phyloP scores from a whole-genome alignment of 2,329 filamentous ascomycete genomes.

The Hypoxylon sp. region DNA sequence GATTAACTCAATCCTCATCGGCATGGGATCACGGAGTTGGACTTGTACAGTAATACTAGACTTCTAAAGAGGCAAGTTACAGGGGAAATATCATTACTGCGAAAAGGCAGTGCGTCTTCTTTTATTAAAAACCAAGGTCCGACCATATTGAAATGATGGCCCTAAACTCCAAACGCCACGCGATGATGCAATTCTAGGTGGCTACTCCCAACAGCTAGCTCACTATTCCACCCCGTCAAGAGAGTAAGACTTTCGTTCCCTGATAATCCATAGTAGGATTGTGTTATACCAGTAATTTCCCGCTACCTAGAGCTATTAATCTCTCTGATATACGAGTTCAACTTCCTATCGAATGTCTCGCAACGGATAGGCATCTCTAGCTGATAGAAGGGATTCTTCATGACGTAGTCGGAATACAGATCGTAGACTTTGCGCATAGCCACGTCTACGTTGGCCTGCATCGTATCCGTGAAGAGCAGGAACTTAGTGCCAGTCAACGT shows the following conservation, averaged over 20 bases:
- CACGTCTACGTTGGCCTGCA: conserved; percentile 88
- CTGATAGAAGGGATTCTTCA: conserved; percentile 99
- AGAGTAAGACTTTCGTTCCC: conserved; percentile 1
- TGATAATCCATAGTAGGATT: conserved; percentile 11
- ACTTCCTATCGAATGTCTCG: conserved; percentile 92
- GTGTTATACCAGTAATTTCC: conserved; percentile 6
- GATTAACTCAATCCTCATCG: conserved; percentile 22
- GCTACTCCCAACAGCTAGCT: conserved; percentile 6
- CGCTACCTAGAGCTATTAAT: conserved; percentile 73
- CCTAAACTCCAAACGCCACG: conserved; percentile 47
- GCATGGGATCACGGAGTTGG: conserved; percentile 46
- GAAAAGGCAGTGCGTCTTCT: conserved; percentile 13
- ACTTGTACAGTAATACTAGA: conserved; percentile 53
- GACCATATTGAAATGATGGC: conserved; percentile 19
- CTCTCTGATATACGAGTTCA: conserved; percentile 84
- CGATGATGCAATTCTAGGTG: conserved; percentile 40
- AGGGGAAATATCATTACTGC: conserved; percentile 36
- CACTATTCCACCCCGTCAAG: conserved; percentile 15
- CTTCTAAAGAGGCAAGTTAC: conserved; percentile 36
- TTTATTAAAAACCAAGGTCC: conserved; percentile 27
- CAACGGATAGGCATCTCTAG: conserved; percentile 97
- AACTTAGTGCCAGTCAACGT: conserved; percentile 97
- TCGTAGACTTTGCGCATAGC: conserved; percentile 92
- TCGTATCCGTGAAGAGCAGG: conserved; percentile 90
- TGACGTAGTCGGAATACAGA: conserved; percentile 95